Evolutionary conservation across 495 filamentous ascomycete genomes (phyloP), one percentile per base, ranked within the genome.

Genomic region (Xylaria cubensis): DNA sequence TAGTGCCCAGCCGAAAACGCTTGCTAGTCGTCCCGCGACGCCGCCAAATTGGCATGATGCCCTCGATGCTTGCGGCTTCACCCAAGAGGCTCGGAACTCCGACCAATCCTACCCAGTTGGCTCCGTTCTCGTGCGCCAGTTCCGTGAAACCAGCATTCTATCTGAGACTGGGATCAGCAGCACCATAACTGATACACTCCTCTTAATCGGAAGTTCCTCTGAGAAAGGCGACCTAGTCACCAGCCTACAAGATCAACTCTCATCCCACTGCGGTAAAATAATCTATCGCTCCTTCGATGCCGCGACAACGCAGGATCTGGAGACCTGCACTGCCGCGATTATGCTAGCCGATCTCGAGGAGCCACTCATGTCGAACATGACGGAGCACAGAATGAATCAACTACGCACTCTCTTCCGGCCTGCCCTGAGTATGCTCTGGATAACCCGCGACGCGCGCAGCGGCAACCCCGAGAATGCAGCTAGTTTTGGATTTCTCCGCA

Each of bases 401-500:
- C 61, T 86, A 4, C 76, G 77, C 26, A 74, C 64, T 1, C 72
- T 86, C 26, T 66, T 86, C 17, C 76, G 73, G 2, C 82, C 82
- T 0, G 62, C 74, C 15, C 82, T 84, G 80, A 77, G 72, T 1
- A 72, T 82, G 0, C 76, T 86, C 7, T 86, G 84, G 84, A 64
- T 82, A 19, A 84, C 82, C 0, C 55, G 61, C 17, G 74, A 78
- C 13, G 74, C 80, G 0, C 72, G 73, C 7, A 69, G 63, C 32
- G 29, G 59, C 17, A 79, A 81, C 41, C 81, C 84, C 0, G 78
- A 82, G 0, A 69, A 80, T 34, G 82, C 83, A 1, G 81, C 82
- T 0, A 82, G 80, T 2, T 79, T 85, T 13, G 84, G 84, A 0
- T 84, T 86, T 61, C 75, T 80, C 2, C 79, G 84, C 36, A 84